These are phyloP conservation scores for Fusarium aywerte DNA, from an alignment of 2,329 filamentous ascomycete species.

Conservation along the genomic window DNA sequence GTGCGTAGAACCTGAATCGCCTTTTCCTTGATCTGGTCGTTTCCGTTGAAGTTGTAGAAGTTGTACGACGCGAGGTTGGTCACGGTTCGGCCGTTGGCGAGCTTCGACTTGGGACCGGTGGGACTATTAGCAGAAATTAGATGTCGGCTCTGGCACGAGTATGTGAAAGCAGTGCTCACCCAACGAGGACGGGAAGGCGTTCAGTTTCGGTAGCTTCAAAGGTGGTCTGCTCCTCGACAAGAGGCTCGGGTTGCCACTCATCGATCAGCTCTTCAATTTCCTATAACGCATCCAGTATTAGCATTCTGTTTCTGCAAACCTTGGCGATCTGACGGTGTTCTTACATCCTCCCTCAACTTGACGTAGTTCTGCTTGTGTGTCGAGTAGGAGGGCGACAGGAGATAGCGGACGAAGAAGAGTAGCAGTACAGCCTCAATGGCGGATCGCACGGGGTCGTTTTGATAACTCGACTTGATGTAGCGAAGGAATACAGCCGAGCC, in stretches of 20 bases:
- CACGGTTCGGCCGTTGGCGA: constrained; percentile 88
- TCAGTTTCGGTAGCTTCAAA: constrained; percentile 87
- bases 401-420: constrained; percentile 93
- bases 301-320: background rate
- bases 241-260: constrained; percentile 94
- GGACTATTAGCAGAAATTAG: constrained; percentile 55
- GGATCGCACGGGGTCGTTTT: constrained; percentile 94
- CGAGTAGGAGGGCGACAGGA: constrained; percentile 91
- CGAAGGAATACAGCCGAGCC: constrained; percentile 94
- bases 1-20: constrained; percentile 92
- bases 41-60: constrained; percentile 96
- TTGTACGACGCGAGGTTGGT: constrained; percentile 96
- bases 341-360: constrained; percentile 80
- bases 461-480: constrained; percentile 97
- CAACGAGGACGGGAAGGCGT: constrained; percentile 86
- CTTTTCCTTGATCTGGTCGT: constrained; percentile 93
- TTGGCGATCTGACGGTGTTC: background rate
- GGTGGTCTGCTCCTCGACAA: constrained; percentile 77
- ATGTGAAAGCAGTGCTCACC: constrained; percentile 63
- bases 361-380: constrained; percentile 92
- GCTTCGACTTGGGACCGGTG: constrained; percentile 88
- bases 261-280: constrained; percentile 98
- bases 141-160: background rate
- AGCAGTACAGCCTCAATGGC: constrained; percentile 94
- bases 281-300: constrained; percentile 50